Base-by-base conservation (phyloP, 176 grass and related monocot species). In the Juncus inflexus region DNA sequence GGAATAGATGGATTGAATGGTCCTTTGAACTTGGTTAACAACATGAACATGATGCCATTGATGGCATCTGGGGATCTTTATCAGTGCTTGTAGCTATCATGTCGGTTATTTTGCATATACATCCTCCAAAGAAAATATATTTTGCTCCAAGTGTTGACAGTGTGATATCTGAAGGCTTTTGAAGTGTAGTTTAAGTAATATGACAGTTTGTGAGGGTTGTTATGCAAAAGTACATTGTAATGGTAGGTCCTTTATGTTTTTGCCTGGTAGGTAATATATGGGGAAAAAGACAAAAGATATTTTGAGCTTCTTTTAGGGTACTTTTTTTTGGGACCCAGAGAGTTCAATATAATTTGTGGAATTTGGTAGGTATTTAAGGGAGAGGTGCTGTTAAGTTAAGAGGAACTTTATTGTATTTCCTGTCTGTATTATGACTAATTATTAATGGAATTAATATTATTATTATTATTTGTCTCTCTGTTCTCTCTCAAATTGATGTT, bases 51-150 rank as follows among this genome's bases (percentile, higher is more conserved):
- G 35, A 55, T 65, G 62, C 62, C 40, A 28, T 35, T 55, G 19
- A 68, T 70, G 67, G 38, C 53, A 43, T 58, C 67, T 58, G 3
- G 39, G 67, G 67, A 70, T 70, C 37, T 58, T 15, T 70, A 70
- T 37, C 67, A 70, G 36, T 70, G 51, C 50, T 15, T 69, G 35
- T 35, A 51, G 41, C 42, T 66, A 16, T 51, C 3, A 43, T 57
- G 11, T 57, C 8, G 7, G 54, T 13, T 57, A 57, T 12, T 57
- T 12, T 57, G 54, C 10, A 1, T 2, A 15, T 12, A 11, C 5
- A 57, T 13, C 5, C 14, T 13, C 14, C 54, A 13, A 57, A 13
- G 54, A 12, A 57, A 11, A 15, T 57, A 57, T 57, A 15, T 13
- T 57, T 5, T 57, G 14, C 5, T 12, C 54, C 11, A 13, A 5